A percentile compares a stretch with the other conserved stretches of the same genome.
phyloP scores from a whole-genome alignment of 345 rosid genomes.

The Excoecaria agallocha region DNA sequence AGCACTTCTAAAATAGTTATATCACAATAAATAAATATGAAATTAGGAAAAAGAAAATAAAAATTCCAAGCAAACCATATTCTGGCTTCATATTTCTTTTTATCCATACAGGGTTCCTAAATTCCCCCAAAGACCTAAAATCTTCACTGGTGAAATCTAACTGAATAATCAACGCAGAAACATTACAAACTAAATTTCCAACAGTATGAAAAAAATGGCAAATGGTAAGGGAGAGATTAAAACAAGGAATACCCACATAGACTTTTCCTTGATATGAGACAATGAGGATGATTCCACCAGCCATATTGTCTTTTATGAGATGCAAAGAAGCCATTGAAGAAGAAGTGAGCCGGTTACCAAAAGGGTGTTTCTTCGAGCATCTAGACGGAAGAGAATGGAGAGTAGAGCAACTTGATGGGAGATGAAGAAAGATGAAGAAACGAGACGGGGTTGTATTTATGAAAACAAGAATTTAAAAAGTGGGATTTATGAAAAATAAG shows the following conservation, averaged over 20 bases:
- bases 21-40: not conserved
- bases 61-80: not conserved
- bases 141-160: not conserved
- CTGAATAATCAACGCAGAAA: not conserved
- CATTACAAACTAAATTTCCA: not conserved
- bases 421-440: conserved; percentile 15
- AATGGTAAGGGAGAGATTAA: not conserved
- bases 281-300: not conserved
- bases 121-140: not conserved
- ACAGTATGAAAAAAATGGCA: not conserved
- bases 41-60: not conserved
- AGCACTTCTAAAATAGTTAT: not conserved
- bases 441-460: no score
- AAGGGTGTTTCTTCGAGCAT: not conserved
- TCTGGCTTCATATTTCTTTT: not conserved
- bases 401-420: not conserved
- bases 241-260: conserved; percentile 14
- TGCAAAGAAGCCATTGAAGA: conserved; percentile 18
- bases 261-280: conserved; percentile 14
- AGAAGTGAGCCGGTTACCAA: conserved; percentile 15
- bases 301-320: not conserved
- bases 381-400: not conserved
- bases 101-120: not conserved
- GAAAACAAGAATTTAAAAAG: no score
- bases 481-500: no score